Evolutionary conservation across 176 grass and related monocot species (phyloP).

Genomic region (Juncus inflexus): DNA sequence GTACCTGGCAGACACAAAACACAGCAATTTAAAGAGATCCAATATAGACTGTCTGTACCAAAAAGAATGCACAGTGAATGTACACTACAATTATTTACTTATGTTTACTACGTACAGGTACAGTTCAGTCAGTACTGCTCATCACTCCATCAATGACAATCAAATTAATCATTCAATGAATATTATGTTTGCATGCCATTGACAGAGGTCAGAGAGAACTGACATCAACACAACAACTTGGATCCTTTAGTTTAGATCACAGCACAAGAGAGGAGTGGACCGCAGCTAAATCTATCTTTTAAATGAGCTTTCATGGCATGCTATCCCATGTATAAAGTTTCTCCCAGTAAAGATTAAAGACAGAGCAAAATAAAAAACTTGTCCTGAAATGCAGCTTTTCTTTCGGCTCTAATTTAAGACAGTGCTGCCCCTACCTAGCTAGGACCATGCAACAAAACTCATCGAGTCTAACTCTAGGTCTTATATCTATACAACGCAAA

Average conservation of each 20-base stretch:
- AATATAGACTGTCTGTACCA: conserved; percentile 7
- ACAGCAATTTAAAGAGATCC: conserved; percentile 18
- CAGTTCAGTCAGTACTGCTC: too few species aligned
- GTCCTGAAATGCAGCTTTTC: conserved; percentile 18
- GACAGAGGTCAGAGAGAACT: conserved; percentile 5
- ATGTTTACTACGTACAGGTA: conserved; percentile 13
- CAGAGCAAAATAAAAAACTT: conserved; percentile 17
- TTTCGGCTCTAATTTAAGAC: conserved; percentile 6
- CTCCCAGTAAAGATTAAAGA: conserved; percentile 16
- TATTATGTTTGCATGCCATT: conserved; percentile 7
- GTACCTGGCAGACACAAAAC: conserved; percentile 62
- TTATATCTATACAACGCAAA: not conserved
- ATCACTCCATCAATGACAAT: conserved; percentile 9
- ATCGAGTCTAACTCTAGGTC: not conserved
- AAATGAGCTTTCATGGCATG: conserved; percentile 29
- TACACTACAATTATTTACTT: conserved; percentile 15
- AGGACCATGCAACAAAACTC: not conserved
- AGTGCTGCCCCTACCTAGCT: not conserved
- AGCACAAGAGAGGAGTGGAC: conserved; percentile 10
- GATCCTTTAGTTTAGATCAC: conserved; percentile 9
- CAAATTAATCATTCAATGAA: conserved; percentile 9
- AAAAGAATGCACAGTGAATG: conserved; percentile 9
- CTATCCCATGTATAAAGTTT: conserved; percentile 31
- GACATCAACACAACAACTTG: too few species aligned
- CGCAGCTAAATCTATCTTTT: conserved; percentile 17